Evolutionary conservation across 1,284 basidiomycete species (phyloP), one percentile per base, ranked within the genome.

Genomic region (Schizophyllum amplum): DNA sequence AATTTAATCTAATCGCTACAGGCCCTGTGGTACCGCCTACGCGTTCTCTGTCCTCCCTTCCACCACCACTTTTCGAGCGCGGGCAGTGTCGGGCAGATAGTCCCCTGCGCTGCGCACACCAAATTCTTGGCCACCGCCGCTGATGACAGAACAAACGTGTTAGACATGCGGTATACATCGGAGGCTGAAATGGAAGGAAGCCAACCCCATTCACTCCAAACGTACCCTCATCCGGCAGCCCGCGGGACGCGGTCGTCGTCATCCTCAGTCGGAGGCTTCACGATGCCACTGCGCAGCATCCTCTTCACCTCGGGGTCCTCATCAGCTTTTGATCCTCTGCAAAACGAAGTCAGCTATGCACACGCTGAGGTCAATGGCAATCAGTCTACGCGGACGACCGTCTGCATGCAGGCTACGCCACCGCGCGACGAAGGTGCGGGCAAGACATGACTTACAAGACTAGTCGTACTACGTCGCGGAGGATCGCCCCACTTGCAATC

Each of bases 401-500:
- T n/a, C n/a, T n/a, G n/a, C n/a, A n/a, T n/a, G n/a, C n/a, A n/a
- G n/a, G n/a, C n/a, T n/a, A n/a, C n/a, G 33, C 33, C 33, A 42
- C 33, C 33, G 33, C 33, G 33, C 33, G 33, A 42, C 33, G 33
- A 42, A 42, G 33, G 33, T 9, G 33, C 33, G 33, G 33, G 33
- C 11, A 13, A 17, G 33, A 42, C 21, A 15, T 20, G 51, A 73
- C 83, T 64, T 62, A 90, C 87, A 86, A 63, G 15, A 87, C 72
- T 15, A 68, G 65, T 58, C 68, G 72, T 17, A 81, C 86, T 49
- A 80, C 86, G 3, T 86, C 81, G 33, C 78, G 73, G 68, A 95
- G 76, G 17, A 94, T 80, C 9, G 72, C 68, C 4, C 91, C 87
- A 52, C 84, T 87, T 1, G 80, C 71, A 33, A 88, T 74, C 61